Percentiles rank a stretch among this genome's conserved stretches.
Conservation (phyloP, 345 rosid genomes). For the Clarkia xantiana region DNA sequence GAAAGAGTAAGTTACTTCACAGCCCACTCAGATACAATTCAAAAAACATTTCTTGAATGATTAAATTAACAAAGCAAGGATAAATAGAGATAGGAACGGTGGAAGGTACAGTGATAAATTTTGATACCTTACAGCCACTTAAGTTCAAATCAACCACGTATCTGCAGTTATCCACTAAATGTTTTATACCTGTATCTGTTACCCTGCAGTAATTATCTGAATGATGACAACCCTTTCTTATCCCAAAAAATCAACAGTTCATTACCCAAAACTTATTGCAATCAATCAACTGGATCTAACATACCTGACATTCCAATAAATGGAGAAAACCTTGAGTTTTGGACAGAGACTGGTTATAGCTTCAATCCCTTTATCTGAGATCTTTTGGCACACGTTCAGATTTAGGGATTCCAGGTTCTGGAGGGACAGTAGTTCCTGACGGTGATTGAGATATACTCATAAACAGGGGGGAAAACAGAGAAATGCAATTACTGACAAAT, state of each 20-base stretch:
- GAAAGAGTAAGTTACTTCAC: too few species aligned
- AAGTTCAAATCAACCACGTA: slow-evolving; percentile 55
- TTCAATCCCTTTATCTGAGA: slow-evolving; percentile 72
- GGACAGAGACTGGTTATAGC: slow-evolving; percentile 49
- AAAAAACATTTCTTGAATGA: too few species aligned
- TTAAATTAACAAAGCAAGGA: too few species aligned
- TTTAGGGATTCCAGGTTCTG: slow-evolving; percentile 55
- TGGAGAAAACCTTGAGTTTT: slow-evolving; percentile 54
- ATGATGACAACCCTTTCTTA: slow-evolving; percentile 1
- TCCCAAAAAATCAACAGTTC: not conserved
- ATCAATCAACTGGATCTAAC: slow-evolving; percentile 4
- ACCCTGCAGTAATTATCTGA: slow-evolving; percentile 34
- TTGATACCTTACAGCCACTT: slow-evolving; percentile 86
- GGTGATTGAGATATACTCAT: slow-evolving; percentile 21
- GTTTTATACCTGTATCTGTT: slow-evolving; percentile 42
- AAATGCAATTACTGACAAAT: not conserved
- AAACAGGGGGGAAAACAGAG: not conserved
- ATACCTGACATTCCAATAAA: slow-evolving; percentile 95
- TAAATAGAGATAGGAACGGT: too few species aligned
- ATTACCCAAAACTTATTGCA: not conserved
- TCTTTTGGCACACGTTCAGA: slow-evolving; percentile 90
- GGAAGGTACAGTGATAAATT: not conserved
- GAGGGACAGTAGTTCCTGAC: slow-evolving; percentile 22
- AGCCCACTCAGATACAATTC: too few species aligned
- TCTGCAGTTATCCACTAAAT: slow-evolving; percentile 58